Evolutionary conservation across 176 grass and related monocot species (phyloP), one percentile per base, ranked within the genome.

Genomic region (Aegilops bicornis): DNA sequence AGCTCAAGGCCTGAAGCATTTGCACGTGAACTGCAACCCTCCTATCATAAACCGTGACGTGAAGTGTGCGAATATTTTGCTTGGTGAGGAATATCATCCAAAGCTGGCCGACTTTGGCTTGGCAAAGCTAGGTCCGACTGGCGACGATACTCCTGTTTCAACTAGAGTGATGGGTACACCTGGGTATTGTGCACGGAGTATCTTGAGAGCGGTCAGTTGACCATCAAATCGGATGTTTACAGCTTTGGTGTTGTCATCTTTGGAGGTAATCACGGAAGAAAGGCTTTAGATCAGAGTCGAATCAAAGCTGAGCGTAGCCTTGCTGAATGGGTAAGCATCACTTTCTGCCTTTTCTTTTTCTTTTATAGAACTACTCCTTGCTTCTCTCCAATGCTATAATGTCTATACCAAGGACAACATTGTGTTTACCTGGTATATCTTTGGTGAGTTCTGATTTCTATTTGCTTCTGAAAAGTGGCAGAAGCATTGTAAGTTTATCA

Each of bases 131-230:
- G 93, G 91, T 62, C 96, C 91, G 56, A 90, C 88, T 65, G 91
- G 96, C 23, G 91, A 98, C 56, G 64, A 95, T 29, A 98, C 91
- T 45, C 96, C 95, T 91, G 84, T 98, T 71, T 98, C 93, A 23
- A 92, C 96, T 43, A 92, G 93, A 87, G 91, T 98, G 47, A 98
- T 98, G 96, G 96, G 96, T 75, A 94, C 96, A 71, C 83, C 91
- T 71, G 96, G 96, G 76, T 98, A 98, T 92, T 98, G 93, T 81
- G 96, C 96, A 0, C 91, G 9, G 93, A 98, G 87, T 98, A 95
- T 82, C 88, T 94, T 16, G 86, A 76, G 91, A 95, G 89, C 13
- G 95, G 93, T 54, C 92, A 88, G 78, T 60, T 95, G 86, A 95
- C 93, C 27, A 35, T 88, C 39, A 93, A 86, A 84, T 92, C 91